phyloP scores from a whole-genome alignment of 2,329 filamentous ascomycete genomes.

The Passalora sequoiae region DNA sequence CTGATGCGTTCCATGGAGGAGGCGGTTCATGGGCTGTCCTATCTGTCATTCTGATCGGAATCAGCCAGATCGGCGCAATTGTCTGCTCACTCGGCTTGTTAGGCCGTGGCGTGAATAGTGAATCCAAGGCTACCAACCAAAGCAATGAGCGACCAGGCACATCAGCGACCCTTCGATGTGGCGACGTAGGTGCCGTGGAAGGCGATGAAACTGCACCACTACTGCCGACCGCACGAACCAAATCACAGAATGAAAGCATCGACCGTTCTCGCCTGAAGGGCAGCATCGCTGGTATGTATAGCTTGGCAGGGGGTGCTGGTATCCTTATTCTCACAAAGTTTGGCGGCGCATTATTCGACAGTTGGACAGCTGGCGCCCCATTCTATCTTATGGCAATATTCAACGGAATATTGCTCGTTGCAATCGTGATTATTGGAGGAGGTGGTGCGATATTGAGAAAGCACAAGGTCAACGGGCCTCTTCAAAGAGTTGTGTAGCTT shows the following conservation, averaged over 20 bases:
- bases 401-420: conserved; percentile 65
- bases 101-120: conserved; percentile 66
- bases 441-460: conserved; percentile 14
- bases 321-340: conserved; percentile 89
- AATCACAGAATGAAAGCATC: conserved; percentile 1
- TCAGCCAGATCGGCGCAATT: conserved; percentile 93
- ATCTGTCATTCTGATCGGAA: conserved; percentile 73
- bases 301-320: conserved; percentile 79
- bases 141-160: conserved; percentile 6
- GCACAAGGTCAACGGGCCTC: too few relatives aligned
- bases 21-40: conserved; percentile 55
- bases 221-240: conserved; percentile 12
- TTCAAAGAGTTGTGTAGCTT: too few relatives aligned
- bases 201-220: conserved; percentile 27
- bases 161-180: conserved; percentile 12
- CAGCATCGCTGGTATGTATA: conserved; percentile 91
- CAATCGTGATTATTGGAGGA: conserved; percentile 27
- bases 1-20: conserved; percentile 63
- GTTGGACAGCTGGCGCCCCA: conserved; percentile 65
- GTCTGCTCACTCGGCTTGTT: conserved; percentile 91
- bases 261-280: conserved; percentile 66
- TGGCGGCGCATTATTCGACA: conserved; percentile 82
- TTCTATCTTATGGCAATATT: conserved; percentile 94
- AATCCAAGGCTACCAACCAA: conserved; percentile 13
- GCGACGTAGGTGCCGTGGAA: conserved; percentile 9